Percentiles rank a stretch among this genome's conserved stretches.
These are phyloP conservation scores for Lichtheimia ramosa DNA, from an alignment of 371 early-diverging fungal genomes.

Conservation along the genomic window DNA sequence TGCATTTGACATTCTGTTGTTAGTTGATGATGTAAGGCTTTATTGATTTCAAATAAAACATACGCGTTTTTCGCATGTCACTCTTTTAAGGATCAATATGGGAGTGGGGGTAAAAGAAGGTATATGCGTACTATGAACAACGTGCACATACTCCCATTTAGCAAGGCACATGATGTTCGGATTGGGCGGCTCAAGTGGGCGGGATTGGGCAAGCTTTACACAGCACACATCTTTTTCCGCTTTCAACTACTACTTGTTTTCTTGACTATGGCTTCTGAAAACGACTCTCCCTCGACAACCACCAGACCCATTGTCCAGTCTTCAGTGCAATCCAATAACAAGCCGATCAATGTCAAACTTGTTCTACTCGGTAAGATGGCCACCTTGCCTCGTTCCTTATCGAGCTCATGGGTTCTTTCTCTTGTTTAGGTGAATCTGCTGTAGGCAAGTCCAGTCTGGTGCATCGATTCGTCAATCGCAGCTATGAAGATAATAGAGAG, in stretches of 20 bases:
- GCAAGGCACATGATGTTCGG: not conserved
- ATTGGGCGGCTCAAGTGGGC: not conserved
- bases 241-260: not conserved
- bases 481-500: slow-evolving; percentile 94
- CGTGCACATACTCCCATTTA: not conserved
- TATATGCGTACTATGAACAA: not conserved
- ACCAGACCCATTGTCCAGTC: slow-evolving; percentile 9
- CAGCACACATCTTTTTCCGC: not conserved
- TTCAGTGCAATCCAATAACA: slow-evolving; percentile 5
- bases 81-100: too few species aligned
- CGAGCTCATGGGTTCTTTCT: not conserved
- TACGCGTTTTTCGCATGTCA: too few species aligned
- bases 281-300: slow-evolving; percentile 7
- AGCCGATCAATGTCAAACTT: slow-evolving; percentile 21
- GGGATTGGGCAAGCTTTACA: not conserved
- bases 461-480: slow-evolving; percentile 89
- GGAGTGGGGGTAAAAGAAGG: too few species aligned
- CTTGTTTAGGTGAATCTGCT: slow-evolving; percentile 75
- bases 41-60: too few species aligned
- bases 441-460: slow-evolving; percentile 86
- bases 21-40: not conserved
- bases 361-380: slow-evolving; percentile 20
- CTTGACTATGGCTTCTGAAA: slow-evolving; percentile 8
- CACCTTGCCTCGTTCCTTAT: not conserved
- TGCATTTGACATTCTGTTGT: not conserved